phyloP scores from a whole-genome alignment of 2,329 filamentous ascomycete genomes.

The Botrytis hyacinthi region DNA sequence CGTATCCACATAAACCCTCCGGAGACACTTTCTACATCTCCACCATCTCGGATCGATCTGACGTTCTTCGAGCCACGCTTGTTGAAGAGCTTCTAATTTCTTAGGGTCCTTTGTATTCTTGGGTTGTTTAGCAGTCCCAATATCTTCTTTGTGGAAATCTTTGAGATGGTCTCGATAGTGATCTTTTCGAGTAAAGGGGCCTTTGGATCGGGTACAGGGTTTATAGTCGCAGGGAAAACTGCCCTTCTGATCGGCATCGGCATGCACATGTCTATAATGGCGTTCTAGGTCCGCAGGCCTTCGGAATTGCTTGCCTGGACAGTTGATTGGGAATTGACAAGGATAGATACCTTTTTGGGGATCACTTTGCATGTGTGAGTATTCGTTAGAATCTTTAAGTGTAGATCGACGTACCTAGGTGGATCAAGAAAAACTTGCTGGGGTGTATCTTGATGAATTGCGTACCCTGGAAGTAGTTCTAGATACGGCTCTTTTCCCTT shows the following conservation, averaged over 20 bases:
- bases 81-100: conserved; percentile 26
- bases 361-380: conserved; percentile 18
- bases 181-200: conserved; percentile 48
- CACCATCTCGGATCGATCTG: conserved; percentile 28
- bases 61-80: conserved; percentile 30
- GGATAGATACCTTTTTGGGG: conserved; percentile 24
- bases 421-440: conserved; percentile 27
- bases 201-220: conserved; percentile 35
- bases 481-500: conserved; percentile 29
- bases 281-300: conserved; percentile 42
- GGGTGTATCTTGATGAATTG: conserved; percentile 20
- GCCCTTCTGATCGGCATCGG: conserved; percentile 24
- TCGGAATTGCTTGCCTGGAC: conserved; percentile 30
- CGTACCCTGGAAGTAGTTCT: conserved; percentile 21
- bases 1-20: conserved; percentile 24
- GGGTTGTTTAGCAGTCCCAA: conserved; percentile 29
- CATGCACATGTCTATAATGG: conserved; percentile 40
- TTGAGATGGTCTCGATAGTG: conserved; percentile 49
- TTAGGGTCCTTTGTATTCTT: conserved; percentile 21
- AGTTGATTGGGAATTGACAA: conserved; percentile 30
- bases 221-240: conserved; percentile 37
- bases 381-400: not conserved
- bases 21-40: conserved; percentile 35
- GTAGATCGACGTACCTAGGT: conserved; percentile 15
- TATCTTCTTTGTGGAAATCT: conserved; percentile 47